phyloP scores from a whole-genome alignment of 2,329 filamentous ascomycete genomes.

The Aspergillus tubingensis region DNA sequence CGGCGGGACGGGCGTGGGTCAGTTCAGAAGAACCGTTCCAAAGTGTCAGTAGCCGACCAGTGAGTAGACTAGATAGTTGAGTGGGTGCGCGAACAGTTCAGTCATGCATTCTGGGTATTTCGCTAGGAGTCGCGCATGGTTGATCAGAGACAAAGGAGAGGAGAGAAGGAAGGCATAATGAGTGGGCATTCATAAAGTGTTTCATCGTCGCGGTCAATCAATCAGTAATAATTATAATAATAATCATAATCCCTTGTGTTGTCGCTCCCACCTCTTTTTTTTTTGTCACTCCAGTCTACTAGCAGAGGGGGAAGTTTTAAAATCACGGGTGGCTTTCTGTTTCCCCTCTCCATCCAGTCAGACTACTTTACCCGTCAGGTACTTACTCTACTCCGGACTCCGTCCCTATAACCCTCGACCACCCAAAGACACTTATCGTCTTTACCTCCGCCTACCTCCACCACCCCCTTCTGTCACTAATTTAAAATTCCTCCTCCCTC shows the following conservation, averaged over 20 bases:
- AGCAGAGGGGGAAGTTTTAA: too few species aligned
- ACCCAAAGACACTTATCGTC: not conserved
- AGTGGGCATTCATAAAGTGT: not conserved
- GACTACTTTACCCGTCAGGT: not conserved
- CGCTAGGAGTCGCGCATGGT: not conserved
- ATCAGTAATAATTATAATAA: not conserved
- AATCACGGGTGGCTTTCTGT: not conserved
- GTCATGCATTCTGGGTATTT: not conserved
- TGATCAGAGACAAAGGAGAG: not conserved
- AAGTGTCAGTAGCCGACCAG: constrained; percentile 6
- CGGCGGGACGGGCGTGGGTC: constrained; percentile 8
- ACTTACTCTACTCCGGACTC: not conserved
- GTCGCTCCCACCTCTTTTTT: not conserved
- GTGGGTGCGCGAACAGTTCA: not conserved
- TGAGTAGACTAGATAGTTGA: not conserved
- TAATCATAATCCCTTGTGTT: not conserved
- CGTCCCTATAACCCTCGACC: not conserved
- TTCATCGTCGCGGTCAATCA: not conserved
- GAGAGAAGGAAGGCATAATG: not conserved
- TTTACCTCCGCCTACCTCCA: not conserved
- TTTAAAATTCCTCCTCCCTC: constrained; percentile 5
- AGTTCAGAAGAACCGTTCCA: not conserved
- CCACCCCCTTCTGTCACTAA: not conserved
- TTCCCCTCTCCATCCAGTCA: not conserved
- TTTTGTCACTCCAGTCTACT: not conserved